Conservation (phyloP, 78 protist genomes). For the Pigoraptor vietnamica region DNA sequence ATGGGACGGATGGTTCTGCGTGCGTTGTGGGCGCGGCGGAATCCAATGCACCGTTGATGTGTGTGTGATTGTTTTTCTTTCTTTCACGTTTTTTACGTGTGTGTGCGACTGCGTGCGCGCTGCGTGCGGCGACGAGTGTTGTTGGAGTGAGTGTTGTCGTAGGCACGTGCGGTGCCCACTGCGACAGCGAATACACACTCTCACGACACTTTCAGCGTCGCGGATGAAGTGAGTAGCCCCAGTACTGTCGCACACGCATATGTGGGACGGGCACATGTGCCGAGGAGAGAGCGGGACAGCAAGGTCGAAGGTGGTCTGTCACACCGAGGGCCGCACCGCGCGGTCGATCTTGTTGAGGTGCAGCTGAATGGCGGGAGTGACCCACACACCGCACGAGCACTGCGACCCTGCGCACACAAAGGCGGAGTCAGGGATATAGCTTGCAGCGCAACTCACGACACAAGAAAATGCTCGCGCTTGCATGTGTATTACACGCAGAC, state of each 20-base stretch:
- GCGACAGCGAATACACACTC: too few relatives aligned
- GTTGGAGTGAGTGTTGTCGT: neutral
- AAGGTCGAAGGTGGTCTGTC: too few relatives aligned
- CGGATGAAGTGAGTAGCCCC: too few relatives aligned
- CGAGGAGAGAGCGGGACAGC: too few relatives aligned
- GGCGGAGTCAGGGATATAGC: neutral
- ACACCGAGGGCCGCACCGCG: neutral
- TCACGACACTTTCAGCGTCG: too few relatives aligned
- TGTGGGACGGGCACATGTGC: too few relatives aligned
- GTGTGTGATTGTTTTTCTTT: neutral
- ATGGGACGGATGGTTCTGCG: neutral
- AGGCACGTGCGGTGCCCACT: too few relatives aligned
- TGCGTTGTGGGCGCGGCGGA: neutral
- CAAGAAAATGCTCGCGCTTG: too few relatives aligned
- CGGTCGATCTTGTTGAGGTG: neutral
- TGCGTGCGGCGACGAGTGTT: neutral
- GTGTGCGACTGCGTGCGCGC: neutral
- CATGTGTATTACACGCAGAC: too few relatives aligned
- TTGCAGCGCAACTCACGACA: neutral
- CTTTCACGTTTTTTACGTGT: neutral
- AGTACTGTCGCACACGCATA: too few relatives aligned
- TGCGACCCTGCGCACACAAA: neutral
- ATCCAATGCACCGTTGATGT: too few relatives aligned
- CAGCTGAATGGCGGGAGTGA: neutral
- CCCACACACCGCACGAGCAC: neutral